Evolutionary conservation across 805 yeast genomes (phyloP), one percentile per base, ranked within the genome.

Genomic region (Candida krabiensis): DNA sequence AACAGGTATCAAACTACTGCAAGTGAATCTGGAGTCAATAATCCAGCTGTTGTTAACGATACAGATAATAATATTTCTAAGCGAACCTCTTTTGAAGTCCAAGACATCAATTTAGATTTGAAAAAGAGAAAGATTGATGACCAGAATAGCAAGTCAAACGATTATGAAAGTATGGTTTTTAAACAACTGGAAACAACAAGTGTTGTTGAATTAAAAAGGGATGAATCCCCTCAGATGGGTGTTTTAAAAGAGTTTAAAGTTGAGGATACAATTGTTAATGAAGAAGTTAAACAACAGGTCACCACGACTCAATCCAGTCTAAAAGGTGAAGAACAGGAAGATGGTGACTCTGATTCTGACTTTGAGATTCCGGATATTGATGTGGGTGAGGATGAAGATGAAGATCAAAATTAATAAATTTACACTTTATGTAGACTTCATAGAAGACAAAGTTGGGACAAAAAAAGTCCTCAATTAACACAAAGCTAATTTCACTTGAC

Each of bases 301-400:
- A 26, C 34, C 9, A 17, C 24, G 4, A 24, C 11, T 21, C 9
- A 13, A 2, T 29, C 37, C 11, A n/a, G n/a, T n/a, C n/a, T n/a
- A n/a, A n/a, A n/a, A n/a, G n/a, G n/a, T n/a, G 38, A 30, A n/a
- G 37, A 12, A 3, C 43, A 34, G 14, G 39, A 35, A 18, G 40
- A 30, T 5, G 42, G 33, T 1, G 47, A 38, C 9, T 38, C 38
- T 7, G 58, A 46, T 11, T 61, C 66, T 1, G 69, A 64, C 28
- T 58, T 64, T 39, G 69, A 62, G 39, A 61, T 64, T 28, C 69
- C 69, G 1, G 63, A 53, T 35, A 64, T 64, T 30, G 62, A 58
- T 30, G 55, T 54, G 13, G 59, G 50, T 5, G 58, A 52, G 14
- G 63, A 60, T 25, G 61, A 58, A 9, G 61, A 55, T 8, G 50